Evolutionary conservation across 768 basidiomycete genomes (phyloP).

Genomic region (Lepiota brunneoincarnata): DNA sequence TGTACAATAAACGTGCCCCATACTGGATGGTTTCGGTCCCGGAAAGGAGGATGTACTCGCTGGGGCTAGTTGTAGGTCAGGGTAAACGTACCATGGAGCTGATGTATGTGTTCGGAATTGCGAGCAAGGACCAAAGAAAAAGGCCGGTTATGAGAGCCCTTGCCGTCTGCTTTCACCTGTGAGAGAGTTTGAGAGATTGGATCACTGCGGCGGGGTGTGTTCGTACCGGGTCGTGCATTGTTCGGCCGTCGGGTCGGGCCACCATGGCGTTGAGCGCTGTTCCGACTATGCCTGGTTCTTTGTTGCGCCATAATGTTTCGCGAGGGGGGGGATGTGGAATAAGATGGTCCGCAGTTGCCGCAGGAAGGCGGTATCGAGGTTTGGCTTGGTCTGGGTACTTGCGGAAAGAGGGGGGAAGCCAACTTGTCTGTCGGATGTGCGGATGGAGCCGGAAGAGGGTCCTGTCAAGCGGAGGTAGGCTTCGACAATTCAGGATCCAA

Average conservation of each 20-base stretch:
- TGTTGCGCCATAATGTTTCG: conserved; percentile 41
- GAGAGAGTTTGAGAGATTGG: too few relatives aligned
- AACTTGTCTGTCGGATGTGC: too few relatives aligned
- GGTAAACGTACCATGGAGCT: conserved; percentile 76
- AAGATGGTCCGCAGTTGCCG: too few relatives aligned
- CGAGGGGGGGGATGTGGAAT: conserved; percentile 67
- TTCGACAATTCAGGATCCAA: background rate
- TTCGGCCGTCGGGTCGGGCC: conserved; percentile 83
- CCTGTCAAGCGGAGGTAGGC: too few relatives aligned
- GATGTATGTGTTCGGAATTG: conserved; percentile 91
- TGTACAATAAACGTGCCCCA: too few relatives aligned
- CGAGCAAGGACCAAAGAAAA: conserved; percentile 84
- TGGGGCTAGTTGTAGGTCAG: background rate
- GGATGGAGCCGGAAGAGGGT: too few relatives aligned
- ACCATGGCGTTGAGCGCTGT: conserved; percentile 88
- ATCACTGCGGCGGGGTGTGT: too few relatives aligned
- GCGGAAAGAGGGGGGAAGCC: too few relatives aligned
- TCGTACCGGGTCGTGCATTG: too few relatives aligned
- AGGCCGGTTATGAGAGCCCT: conserved; percentile 83
- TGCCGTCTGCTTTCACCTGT: conserved; percentile 83
- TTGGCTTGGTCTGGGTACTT: too few relatives aligned
- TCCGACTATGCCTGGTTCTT: conserved; percentile 74
- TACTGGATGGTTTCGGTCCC: too few relatives aligned
- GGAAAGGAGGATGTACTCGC: conserved; percentile 68
- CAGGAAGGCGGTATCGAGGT: too few relatives aligned